Conservation (phyloP, 2,329 filamentous ascomycete species). For the Chaetomium strumarium region DNA sequence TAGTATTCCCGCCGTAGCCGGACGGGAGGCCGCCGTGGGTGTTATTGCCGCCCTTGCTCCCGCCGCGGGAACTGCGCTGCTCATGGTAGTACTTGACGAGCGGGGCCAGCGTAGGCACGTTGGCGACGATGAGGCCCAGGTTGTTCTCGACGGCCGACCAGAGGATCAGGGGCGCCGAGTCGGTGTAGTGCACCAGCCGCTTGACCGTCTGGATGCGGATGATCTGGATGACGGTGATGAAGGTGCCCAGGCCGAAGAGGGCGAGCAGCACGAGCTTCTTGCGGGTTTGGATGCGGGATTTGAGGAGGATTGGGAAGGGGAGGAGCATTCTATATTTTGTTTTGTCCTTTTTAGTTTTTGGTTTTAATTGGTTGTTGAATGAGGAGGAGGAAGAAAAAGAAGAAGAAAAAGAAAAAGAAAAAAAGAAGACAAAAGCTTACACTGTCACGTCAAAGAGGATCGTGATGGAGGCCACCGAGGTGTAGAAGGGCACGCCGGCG, state of each 20-base stretch:
- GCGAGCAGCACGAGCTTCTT: conserved; percentile 38
- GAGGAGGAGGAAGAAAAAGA: background rate
- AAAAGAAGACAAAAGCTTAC: conserved; percentile 31
- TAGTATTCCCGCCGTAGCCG: no score
- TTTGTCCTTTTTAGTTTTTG: background rate
- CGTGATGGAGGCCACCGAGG: conserved; percentile 35
- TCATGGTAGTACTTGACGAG: conserved; percentile 26
- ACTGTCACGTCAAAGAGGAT: conserved; percentile 38
- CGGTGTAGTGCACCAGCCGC: conserved; percentile 38
- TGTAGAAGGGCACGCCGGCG: conserved; percentile 38
- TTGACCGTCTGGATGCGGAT: conserved; percentile 46
- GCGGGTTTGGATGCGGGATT: conserved; percentile 32
- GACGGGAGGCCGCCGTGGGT: background rate
- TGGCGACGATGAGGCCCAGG: conserved; percentile 29
- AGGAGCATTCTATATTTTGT: conserved; percentile 35
- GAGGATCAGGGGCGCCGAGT: conserved; percentile 37
- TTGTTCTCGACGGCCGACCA: conserved; percentile 29
- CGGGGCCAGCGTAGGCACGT: conserved; percentile 28
- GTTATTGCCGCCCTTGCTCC: background rate
- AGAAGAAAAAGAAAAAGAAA: background rate
- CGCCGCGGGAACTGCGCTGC: conserved; percentile 8
- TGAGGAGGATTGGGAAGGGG: conserved; percentile 37
- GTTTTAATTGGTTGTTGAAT: no score
- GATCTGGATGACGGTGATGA: conserved; percentile 46
- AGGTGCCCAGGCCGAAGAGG: conserved; percentile 44